Evolutionary conservation across 1,139 yeast species (phyloP).

Genomic region (Chernovozyma aurita): DNA sequence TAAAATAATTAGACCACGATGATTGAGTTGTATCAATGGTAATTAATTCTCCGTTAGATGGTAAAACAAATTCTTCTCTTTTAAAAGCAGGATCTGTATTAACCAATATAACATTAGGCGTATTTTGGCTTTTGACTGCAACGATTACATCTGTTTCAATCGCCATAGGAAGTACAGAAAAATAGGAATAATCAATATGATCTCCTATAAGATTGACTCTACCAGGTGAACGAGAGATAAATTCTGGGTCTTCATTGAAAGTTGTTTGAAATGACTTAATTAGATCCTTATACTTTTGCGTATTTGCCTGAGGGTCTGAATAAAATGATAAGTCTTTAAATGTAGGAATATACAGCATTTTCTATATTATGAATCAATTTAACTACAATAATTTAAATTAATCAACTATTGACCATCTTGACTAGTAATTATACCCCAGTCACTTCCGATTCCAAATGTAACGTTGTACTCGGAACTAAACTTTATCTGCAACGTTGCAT

Average conservation of each 20-base stretch:
- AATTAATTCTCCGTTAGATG: constrained; percentile 37
- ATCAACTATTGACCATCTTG: too few relatives aligned
- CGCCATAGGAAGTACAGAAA: constrained; percentile 74
- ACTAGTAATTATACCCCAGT: too few relatives aligned
- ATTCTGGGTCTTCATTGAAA: constrained; percentile 29
- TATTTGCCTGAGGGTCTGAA: constrained; percentile 22
- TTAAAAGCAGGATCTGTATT: constrained; percentile 34
- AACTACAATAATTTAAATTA: too few relatives aligned
- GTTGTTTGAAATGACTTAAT: constrained; percentile 14
- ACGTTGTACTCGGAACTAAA: too few relatives aligned
- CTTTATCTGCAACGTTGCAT: too few relatives aligned
- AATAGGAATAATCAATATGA: constrained; percentile 67
- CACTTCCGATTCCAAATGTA: too few relatives aligned
- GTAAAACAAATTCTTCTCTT: constrained; percentile 32
- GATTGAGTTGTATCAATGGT: constrained; percentile 46
- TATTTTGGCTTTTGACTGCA: constrained; percentile 39
- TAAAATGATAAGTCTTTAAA: constrained; percentile 34
- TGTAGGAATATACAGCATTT: constrained; percentile 23
- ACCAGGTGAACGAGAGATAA: constrained; percentile 65
- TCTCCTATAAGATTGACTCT: constrained; percentile 74
- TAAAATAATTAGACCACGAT: constrained; percentile 67
- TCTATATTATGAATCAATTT: too few relatives aligned
- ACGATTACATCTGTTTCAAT: constrained; percentile 60
- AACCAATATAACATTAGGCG: constrained; percentile 32
- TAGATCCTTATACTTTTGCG: constrained; percentile 23